Evolutionary conservation across 164 flowering plant species (phyloP).

Genomic region (Vitis rotundifolia): DNA sequence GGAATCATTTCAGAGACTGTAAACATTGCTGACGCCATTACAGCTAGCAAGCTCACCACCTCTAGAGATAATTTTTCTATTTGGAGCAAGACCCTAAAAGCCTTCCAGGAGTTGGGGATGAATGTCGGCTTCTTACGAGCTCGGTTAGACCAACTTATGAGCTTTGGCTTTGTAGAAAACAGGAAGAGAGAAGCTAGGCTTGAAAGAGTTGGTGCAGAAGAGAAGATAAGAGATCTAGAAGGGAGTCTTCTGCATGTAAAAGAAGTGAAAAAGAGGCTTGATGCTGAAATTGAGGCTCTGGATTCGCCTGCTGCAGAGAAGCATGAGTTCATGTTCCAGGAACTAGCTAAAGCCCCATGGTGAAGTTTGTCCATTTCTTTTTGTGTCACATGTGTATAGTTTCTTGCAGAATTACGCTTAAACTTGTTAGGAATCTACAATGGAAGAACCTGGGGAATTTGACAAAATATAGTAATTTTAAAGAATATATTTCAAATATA

Average conservation of each 20-base stretch:
- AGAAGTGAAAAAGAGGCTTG: constrained; percentile 11
- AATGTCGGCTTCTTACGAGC: constrained; percentile 33
- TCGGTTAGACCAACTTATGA: constrained; percentile 18
- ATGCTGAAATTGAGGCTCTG: constrained; percentile 26
- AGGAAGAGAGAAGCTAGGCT: constrained; percentile 10
- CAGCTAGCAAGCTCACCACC: constrained; percentile 23
- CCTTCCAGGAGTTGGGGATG: constrained; percentile 44
- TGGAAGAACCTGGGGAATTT: too few relatives aligned
- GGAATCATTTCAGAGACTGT: constrained; percentile 42
- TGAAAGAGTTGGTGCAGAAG: constrained; percentile 7
- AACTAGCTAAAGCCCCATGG: constrained; percentile 37
- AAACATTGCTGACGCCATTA: constrained; percentile 44
- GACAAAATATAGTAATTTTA: too few relatives aligned
- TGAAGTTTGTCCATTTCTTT: constrained; percentile 2
- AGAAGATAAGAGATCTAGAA: constrained; percentile 17
- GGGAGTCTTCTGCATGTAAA: constrained; percentile 17
- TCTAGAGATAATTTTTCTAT: constrained; percentile 12
- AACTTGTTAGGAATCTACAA: too few relatives aligned
- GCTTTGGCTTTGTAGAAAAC: constrained; percentile 7
- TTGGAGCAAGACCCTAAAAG: constrained; percentile 42
- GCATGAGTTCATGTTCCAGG: constrained; percentile 25
- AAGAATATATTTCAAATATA: too few relatives aligned
- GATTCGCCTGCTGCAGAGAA: constrained; percentile 1
- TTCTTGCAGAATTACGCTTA: too few relatives aligned
- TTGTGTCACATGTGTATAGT: too few relatives aligned